phyloP scores from a whole-genome alignment of 768 basidiomycete species.

The Amanita subjunquillea region DNA sequence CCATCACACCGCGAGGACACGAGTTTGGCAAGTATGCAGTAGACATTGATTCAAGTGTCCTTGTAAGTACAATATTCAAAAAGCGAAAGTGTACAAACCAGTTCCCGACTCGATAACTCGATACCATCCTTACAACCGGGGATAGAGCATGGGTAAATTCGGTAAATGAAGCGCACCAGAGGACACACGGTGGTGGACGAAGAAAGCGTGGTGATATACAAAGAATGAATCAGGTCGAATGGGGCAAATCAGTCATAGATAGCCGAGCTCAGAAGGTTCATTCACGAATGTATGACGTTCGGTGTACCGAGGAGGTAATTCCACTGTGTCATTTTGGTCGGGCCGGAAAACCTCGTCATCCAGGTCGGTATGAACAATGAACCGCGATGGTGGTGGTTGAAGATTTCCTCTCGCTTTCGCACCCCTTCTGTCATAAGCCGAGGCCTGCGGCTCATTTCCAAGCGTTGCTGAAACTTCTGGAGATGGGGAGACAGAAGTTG shows the following conservation, averaged over 20 bases:
- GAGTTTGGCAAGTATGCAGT: neutral
- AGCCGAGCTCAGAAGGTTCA: neutral
- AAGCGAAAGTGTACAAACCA: neutral
- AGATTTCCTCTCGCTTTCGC: constrained; percentile 35
- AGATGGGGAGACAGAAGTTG: neutral
- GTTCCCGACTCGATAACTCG: neutral
- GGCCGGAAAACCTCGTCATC: constrained; percentile 40
- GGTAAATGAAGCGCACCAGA: neutral
- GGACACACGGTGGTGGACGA: neutral
- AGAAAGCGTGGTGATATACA: neutral
- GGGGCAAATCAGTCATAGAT: neutral
- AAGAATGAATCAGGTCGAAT: neutral
- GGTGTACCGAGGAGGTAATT: constrained; percentile 69
- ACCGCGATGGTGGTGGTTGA: constrained; percentile 36
- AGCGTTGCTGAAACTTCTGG: neutral
- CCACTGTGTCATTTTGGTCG: constrained; percentile 44
- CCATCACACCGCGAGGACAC: neutral
- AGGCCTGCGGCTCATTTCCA: neutral
- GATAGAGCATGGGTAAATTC: neutral
- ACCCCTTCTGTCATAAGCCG: constrained; percentile 35
- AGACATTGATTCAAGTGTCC: neutral
- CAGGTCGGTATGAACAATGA: constrained; percentile 59
- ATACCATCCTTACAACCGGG: neutral
- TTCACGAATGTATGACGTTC: constrained; percentile 25
- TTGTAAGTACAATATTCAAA: neutral